phyloP scores from a whole-genome alignment of 139 green algal species.

The Tetradesmus lagerheimii region DNA sequence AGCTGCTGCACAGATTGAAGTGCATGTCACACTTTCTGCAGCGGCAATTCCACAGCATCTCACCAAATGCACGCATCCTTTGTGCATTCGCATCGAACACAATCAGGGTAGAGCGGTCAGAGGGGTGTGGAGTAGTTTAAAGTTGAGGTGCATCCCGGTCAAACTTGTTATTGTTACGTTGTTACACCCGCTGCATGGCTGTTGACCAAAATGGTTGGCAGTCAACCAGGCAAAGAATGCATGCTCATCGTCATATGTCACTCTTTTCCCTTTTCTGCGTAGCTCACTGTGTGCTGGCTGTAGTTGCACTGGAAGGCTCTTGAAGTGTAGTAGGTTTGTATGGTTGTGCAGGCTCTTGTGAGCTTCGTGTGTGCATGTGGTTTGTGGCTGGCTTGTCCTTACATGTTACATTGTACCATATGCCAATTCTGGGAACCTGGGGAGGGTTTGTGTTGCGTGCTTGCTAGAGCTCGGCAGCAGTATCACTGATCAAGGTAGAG shows the following conservation, averaged over 20 bases:
- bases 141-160: background rate
- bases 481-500: too few species aligned
- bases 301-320: background rate
- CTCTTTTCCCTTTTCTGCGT: too few species aligned
- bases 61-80: background rate
- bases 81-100: background rate
- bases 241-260: background rate
- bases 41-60: background rate
- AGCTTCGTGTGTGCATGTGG: background rate
- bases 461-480: background rate
- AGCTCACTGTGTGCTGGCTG: background rate
- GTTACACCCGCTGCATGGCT: background rate
- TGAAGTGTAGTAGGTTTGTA: background rate
- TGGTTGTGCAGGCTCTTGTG: background rate
- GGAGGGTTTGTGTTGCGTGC: background rate
- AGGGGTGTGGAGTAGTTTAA: too few species aligned
- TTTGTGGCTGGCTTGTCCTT: background rate
- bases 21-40: background rate
- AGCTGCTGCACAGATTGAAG: background rate
- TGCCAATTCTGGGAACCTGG: background rate
- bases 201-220: too few species aligned
- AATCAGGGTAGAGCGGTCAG: background rate
- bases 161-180: background rate
- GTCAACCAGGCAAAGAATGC: background rate
- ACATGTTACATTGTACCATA: background rate